These are phyloP conservation scores for Pestalotiopsis fici DNA, from an alignment of 2,329 filamentous ascomycete genomes.

Conservation along the genomic window DNA sequence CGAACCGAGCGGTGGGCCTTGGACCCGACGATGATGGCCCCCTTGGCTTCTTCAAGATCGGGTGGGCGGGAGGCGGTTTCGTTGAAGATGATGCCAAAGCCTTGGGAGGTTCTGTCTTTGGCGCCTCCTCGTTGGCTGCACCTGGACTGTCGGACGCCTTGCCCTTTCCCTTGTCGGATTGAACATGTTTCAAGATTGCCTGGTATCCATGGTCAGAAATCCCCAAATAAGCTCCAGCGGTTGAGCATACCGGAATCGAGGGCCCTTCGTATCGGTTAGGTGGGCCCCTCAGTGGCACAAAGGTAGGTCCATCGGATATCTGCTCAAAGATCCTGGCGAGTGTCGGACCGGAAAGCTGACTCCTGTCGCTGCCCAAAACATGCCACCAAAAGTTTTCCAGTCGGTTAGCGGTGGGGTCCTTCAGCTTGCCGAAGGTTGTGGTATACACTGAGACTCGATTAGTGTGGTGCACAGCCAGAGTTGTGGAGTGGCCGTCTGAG, in stretches of 20 bases:
- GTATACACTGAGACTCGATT: slow-evolving; percentile 53
- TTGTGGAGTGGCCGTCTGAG: slow-evolving; percentile 14
- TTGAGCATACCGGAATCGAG: slow-evolving; percentile 39
- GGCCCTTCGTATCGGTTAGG: slow-evolving; percentile 54
- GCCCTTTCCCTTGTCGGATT: neutral
- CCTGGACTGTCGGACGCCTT: neutral
- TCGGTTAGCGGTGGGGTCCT: slow-evolving; percentile 63
- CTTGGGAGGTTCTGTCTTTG: slow-evolving; percentile 20
- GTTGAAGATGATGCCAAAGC: slow-evolving; percentile 40
- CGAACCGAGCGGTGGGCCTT: slow-evolving; percentile 62
- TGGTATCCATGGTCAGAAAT: neutral
- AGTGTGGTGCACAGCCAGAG: slow-evolving; percentile 11
- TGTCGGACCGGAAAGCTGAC: slow-evolving; percentile 51
- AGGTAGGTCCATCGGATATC: slow-evolving; percentile 59
- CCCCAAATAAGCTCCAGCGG: slow-evolving; percentile 9
- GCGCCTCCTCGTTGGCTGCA: slow-evolving; percentile 19
- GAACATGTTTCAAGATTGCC: neutral
- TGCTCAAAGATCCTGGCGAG: slow-evolving; percentile 58
- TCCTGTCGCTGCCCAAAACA: slow-evolving; percentile 61
- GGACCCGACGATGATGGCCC: slow-evolving; percentile 54
- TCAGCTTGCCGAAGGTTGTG: slow-evolving; percentile 57
- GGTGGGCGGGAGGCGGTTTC: slow-evolving; percentile 50
- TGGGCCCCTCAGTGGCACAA: slow-evolving; percentile 56
- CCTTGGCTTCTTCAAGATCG: slow-evolving; percentile 61
- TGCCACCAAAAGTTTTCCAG: slow-evolving; percentile 70